These are phyloP conservation scores for Naumovozyma castellii DNA, from an alignment of 805 yeast genomes.

Conservation along the genomic window DNA sequence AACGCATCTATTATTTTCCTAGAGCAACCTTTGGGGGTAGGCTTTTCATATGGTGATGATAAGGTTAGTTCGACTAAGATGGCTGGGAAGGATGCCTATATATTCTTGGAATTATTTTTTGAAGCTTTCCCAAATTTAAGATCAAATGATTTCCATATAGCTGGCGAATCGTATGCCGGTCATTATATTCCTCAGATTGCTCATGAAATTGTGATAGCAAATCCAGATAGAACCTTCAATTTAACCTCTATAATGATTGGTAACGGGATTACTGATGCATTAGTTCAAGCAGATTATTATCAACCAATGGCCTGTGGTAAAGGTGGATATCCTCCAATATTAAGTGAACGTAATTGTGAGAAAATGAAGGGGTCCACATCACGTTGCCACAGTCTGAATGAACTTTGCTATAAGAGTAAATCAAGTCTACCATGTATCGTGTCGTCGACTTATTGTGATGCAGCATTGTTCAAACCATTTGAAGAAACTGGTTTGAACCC, in stretches of 20 bases:
- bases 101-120: conserved; percentile 76
- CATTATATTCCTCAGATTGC: conserved; percentile 71
- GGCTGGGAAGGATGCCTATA: conserved; percentile 82
- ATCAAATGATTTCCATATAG: conserved; percentile 55
- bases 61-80: conserved; percentile 62
- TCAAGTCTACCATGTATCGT: conserved; percentile 73
- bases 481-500: conserved; percentile 72
- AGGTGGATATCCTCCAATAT: conserved; percentile 74
- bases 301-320: conserved; percentile 91
- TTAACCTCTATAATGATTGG: conserved; percentile 80
- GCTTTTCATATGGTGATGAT: conserved; percentile 67
- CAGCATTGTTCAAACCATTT: conserved; percentile 57
- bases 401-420: conserved; percentile 54
- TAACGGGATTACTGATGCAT: conserved; percentile 83
- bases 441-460: conserved; percentile 73
- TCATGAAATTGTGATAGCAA: conserved; percentile 37
- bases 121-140: conserved; percentile 68
- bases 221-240: conserved; percentile 46
- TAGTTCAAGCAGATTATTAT: conserved; percentile 67
- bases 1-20: conserved; percentile 85
- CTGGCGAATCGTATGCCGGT: conserved; percentile 82
- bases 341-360: conserved; percentile 60
- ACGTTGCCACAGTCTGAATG: conserved; percentile 53
- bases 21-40: conserved; percentile 92
- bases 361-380: conserved; percentile 53